These are phyloP conservation scores for Paramecium biaurelia DNA, from an alignment of 73 alveolate species.

Conservation along the genomic window DNA sequence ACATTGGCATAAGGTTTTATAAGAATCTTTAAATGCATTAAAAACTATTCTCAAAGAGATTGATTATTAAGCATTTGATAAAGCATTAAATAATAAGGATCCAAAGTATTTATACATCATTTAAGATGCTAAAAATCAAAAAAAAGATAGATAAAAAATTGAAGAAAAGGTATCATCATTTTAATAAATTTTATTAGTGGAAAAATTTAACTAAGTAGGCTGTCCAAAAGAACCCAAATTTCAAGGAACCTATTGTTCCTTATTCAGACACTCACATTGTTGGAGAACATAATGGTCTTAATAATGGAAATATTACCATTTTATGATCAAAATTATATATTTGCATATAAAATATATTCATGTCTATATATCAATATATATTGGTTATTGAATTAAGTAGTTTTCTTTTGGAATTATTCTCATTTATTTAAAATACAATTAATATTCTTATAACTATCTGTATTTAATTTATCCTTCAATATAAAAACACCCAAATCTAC, in stretches of 20 bases:
- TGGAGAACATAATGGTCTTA: constrained; percentile 69
- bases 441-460: not conserved
- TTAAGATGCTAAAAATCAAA: constrained; percentile 51
- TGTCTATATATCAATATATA: too few species aligned
- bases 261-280: constrained; percentile 69
- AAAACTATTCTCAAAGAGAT: constrained; percentile 85
- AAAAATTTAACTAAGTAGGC: constrained; percentile 63
- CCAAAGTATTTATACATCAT: not conserved
- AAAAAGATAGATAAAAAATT: constrained; percentile 74
- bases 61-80: constrained; percentile 83
- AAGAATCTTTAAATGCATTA: constrained; percentile 81
- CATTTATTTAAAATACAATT: not conserved
- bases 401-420: not conserved
- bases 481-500: not conserved
- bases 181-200: constrained; percentile 52
- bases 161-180: constrained; percentile 60
- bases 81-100: constrained; percentile 76
- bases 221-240: constrained; percentile 62
- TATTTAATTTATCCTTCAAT: not conserved
- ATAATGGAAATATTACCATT: constrained; percentile 46
- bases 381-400: not conserved
- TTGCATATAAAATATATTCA: not conserved
- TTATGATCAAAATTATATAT: not conserved
- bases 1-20: constrained; percentile 89
- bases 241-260: constrained; percentile 64